Percentiles rank a stretch among this genome's conserved stretches.
Conservation (phyloP, 345 rosid genomes). For the Raphanus sativus region DNA sequence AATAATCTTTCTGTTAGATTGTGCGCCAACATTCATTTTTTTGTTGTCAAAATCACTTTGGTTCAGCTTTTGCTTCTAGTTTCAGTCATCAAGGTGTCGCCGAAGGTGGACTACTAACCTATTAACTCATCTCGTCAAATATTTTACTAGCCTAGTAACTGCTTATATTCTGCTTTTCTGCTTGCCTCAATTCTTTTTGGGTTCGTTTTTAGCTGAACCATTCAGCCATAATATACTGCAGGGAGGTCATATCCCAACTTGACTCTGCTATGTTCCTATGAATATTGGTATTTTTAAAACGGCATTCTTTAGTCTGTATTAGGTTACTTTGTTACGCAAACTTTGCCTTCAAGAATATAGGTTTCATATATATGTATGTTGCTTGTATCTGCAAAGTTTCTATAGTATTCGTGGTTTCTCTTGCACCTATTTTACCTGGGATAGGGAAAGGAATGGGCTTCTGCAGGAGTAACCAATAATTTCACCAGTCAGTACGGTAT, state of each 20-base stretch:
- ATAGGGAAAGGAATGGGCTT: constrained; percentile 98
- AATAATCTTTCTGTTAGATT: not conserved
- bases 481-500: constrained; percentile 95
- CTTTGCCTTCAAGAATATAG: constrained; percentile 15
- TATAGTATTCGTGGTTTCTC: constrained; percentile 52
- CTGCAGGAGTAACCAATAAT: constrained; percentile 96
- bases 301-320: constrained; percentile 5
- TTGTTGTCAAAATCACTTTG: not conserved
- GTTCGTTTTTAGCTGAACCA: not conserved
- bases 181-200: not conserved
- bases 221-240: constrained; percentile 13
- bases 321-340: constrained; percentile 3
- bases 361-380: constrained; percentile 29
- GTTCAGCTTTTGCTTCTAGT: constrained; percentile 15
- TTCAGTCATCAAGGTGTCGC: constrained; percentile 22
- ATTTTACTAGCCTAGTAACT: constrained; percentile 16
- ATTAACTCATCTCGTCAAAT: not conserved
- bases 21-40: not conserved
- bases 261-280: constrained; percentile 4
- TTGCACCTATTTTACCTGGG: constrained; percentile 80
- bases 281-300: not conserved
- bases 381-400: constrained; percentile 45
- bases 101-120: constrained; percentile 23
- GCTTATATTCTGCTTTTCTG: not conserved
- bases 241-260: not conserved